Percentiles rank a stretch among this genome's conserved stretches.
Evolutionary conservation across 2,329 filamentous ascomycete genomes (phyloP).

Genomic region (Hypocrella siamensis): DNA sequence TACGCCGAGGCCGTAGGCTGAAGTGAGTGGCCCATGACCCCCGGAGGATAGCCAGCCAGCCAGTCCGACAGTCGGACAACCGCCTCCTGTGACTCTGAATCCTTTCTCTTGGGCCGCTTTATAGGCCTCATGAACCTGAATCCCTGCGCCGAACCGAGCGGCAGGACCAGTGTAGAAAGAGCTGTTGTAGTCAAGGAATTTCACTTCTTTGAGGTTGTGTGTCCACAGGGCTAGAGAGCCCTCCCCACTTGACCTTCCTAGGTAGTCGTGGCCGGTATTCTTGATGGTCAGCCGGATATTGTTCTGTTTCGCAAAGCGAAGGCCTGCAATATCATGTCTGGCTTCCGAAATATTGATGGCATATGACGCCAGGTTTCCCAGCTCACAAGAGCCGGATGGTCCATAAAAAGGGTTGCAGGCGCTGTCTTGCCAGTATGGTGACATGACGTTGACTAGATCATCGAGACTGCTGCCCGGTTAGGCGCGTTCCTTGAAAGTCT

Average conservation of each 20-base stretch:
- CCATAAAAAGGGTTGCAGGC: conserved; percentile 17
- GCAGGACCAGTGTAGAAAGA: background rate
- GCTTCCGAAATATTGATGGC: conserved; percentile 14
- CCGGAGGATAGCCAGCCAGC: conserved; percentile 45
- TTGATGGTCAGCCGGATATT: conserved; percentile 33
- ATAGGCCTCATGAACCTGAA: background rate
- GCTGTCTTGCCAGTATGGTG: conserved; percentile 14
- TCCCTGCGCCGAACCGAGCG: background rate
- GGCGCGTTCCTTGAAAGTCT: background rate
- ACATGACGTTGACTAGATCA: conserved; percentile 10
- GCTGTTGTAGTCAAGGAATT: conserved; percentile 4
- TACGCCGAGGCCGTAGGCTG: conserved; percentile 37
- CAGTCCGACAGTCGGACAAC: conserved; percentile 36
- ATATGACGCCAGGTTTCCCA: conserved; percentile 22
- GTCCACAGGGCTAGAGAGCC: conserved; percentile 42
- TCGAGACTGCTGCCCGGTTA: background rate
- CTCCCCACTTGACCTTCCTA: conserved; percentile 42
- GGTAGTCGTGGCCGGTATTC: conserved; percentile 37
- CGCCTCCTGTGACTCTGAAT: background rate
- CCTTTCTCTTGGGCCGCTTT: background rate
- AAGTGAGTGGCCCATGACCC: conserved; percentile 36
- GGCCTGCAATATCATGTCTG: conserved; percentile 13
- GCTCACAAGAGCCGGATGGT: conserved; percentile 19
- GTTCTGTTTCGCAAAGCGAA: conserved; percentile 15
- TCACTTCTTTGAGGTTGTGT: conserved; percentile 31